Percentiles rank a stretch among this genome's conserved stretches.
These are phyloP conservation scores for Annulohypoxylon nitens DNA, from an alignment of 495 filamentous ascomycete species.

Conservation along the genomic window DNA sequence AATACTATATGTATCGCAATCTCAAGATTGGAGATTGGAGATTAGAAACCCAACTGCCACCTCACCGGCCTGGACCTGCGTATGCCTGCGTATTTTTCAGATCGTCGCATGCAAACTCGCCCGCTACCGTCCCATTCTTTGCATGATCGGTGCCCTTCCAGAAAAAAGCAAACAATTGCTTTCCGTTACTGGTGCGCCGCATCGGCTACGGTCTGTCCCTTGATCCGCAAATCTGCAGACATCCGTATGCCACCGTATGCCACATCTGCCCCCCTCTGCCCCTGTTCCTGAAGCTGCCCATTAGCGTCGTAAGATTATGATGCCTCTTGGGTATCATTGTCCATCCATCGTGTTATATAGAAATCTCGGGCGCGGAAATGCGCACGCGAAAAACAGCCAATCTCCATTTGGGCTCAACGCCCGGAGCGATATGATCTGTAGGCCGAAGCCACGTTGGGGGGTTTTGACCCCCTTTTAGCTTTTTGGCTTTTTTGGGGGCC, in stretches of 20 bases:
- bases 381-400: conserved; percentile 29
- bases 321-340: conserved; percentile 34
- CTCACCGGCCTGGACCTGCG: conserved; percentile 40
- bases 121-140: conserved; percentile 48
- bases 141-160: conserved; percentile 45
- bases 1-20: conserved; percentile 22
- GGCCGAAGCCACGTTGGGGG: conserved; percentile 33
- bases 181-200: conserved; percentile 50
- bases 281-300: conserved; percentile 50
- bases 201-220: conserved; percentile 53
- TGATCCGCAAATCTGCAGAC: conserved; percentile 52
- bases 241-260: conserved; percentile 33
- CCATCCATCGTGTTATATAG: conserved; percentile 35
- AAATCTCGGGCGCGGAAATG: conserved; percentile 36
- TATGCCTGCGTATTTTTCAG: conserved; percentile 17
- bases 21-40: conserved; percentile 35
- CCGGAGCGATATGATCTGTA: conserved; percentile 22
- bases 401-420: conserved; percentile 22
- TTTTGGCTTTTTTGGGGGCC: conserved; percentile 23
- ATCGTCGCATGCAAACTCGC: conserved; percentile 43
- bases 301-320: conserved; percentile 48
- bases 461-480: conserved; percentile 38
- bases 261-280: conserved; percentile 26
- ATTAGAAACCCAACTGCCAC: conserved; percentile 32
- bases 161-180: conserved; percentile 47